A percentile compares a stretch with the other conserved stretches of the same genome.
Conservation (phyloP, 1,139 yeast species). For the Yamadazyma trypodendri region DNA sequence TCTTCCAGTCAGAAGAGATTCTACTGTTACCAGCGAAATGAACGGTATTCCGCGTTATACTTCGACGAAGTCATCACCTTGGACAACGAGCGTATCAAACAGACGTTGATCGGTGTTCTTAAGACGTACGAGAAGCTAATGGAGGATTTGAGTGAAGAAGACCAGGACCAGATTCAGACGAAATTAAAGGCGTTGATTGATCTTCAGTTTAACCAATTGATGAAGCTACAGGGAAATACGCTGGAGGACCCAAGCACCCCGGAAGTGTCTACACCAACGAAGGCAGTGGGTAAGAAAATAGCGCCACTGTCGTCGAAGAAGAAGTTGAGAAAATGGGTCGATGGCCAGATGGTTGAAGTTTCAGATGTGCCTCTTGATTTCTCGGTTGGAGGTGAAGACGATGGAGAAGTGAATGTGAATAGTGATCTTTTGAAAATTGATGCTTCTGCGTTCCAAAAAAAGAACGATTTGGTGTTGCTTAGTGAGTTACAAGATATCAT, state of each 20-base stretch:
- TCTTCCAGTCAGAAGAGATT: slow-evolving; percentile 36
- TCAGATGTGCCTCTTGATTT: slow-evolving; percentile 33
- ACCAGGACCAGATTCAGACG: slow-evolving; percentile 6
- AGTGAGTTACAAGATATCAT: slow-evolving; percentile 44
- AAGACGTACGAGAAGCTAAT: slow-evolving; percentile 32
- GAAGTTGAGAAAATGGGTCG: slow-evolving; percentile 50
- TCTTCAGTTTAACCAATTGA: slow-evolving; percentile 37
- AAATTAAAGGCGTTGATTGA: slow-evolving; percentile 39
- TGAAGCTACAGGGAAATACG: slow-evolving; percentile 26
- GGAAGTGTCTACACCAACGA: slow-evolving; percentile 3
- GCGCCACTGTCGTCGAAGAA: slow-evolving; percentile 18
- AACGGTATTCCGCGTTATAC: slow-evolving; percentile 37
- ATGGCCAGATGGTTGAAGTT: slow-evolving; percentile 33
- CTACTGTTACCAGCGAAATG: slow-evolving; percentile 30
- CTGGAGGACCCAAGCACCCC: background rate
- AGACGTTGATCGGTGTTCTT: slow-evolving; percentile 33
- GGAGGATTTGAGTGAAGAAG: slow-evolving; percentile 26
- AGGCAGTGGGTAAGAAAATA: background rate
- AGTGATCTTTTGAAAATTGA: slow-evolving; percentile 25
- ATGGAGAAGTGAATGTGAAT: slow-evolving; percentile 47
- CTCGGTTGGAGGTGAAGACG: slow-evolving; percentile 24
- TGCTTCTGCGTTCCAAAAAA: slow-evolving; percentile 33
- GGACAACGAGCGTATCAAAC: slow-evolving; percentile 39
- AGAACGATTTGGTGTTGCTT: slow-evolving; percentile 43
- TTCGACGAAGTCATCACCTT: slow-evolving; percentile 42